Percentiles rank a stretch among this genome's conserved stretches.
Evolutionary conservation across 805 yeast genomes (phyloP).

Genomic region (Candida jianshihensis): DNA sequence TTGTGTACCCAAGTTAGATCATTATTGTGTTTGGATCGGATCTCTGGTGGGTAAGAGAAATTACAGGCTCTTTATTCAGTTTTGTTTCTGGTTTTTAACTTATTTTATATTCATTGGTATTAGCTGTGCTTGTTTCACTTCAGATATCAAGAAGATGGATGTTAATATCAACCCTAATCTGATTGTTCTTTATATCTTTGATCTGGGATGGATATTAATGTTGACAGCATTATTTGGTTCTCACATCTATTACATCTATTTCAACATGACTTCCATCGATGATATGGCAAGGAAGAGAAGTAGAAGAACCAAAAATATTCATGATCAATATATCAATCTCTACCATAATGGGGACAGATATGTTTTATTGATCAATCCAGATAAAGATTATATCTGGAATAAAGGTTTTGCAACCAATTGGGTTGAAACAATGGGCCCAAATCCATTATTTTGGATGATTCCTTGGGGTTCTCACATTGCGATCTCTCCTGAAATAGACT

Average conservation of each 20-base stretch:
- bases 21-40: constrained; percentile 77
- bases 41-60: constrained; percentile 63
- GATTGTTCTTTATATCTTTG: constrained; percentile 38
- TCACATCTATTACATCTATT: constrained; percentile 37
- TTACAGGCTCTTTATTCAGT: constrained; percentile 51
- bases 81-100: constrained; percentile 30
- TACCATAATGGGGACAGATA: constrained; percentile 31
- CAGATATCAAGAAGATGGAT: constrained; percentile 18
- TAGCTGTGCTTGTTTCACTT: constrained; percentile 29
- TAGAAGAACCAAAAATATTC: constrained; percentile 12
- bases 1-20: constrained; percentile 78
- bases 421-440: constrained; percentile 23
- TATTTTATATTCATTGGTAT: constrained; percentile 34
- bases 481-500: constrained; percentile 1
- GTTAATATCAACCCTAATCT: constrained; percentile 38
- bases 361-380: constrained; percentile 27
- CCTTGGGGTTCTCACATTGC: constrained; percentile 18
- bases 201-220: constrained; percentile 41
- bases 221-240: constrained; percentile 33
- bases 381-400: constrained; percentile 11
- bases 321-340: constrained; percentile 23
- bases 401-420: constrained; percentile 21
- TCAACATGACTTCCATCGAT: constrained; percentile 55
- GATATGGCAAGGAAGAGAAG: constrained; percentile 36
- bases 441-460: constrained; percentile 23